Evolutionary conservation across 495 filamentous ascomycete genomes (phyloP), one percentile per base, ranked within the genome.

Genomic region (Xylaria scruposa): DNA sequence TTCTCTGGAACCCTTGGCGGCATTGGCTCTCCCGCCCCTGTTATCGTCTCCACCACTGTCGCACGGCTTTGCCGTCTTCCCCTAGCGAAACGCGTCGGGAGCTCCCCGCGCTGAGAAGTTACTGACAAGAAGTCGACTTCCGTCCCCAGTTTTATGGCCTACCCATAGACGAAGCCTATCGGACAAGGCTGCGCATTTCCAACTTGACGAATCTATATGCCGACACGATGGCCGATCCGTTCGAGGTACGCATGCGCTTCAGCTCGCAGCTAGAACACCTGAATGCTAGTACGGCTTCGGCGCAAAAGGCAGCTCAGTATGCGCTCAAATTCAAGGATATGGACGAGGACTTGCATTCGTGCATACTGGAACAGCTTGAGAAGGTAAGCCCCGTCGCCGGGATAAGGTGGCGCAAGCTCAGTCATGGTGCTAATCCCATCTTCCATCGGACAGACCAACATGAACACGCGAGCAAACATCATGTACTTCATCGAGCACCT

Each of bases 401-500:
- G 38, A 21, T 69, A 70, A 67, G 51, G 21, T 60, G 42, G 36
- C 38, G 42, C 21, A 31, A 42, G 38, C 33, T 68, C 21, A 1
- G 33, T 49, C 21, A 12, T 4, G 19, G 15, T 33, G 38, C 47
- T 61, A 36, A 54, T 17, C 46, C 47, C 17, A 2, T 15, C 29
- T 64, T 6, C 21, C 21, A 49, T 65, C 17, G 4, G 51, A 54
- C 38, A 95, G 89, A 97, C 92, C 76, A 93, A 91, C 72, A 97
- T 98, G 91, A 99, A 99, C 83, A 97, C 90, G 59, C 87, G 95
- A 56, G 97, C 97, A 40, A 99, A 99, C 77, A 97, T 99, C 80
- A 95, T 99, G 92, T 98, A 96, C 83, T 98, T 99, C 84, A 90
- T 98, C 78, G 95, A 98, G 79, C 91, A 94, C 72, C 91, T 99